Percentiles rank a stretch among this genome's conserved stretches.
Conservation (phyloP, 495 filamentous ascomycete genomes). For the Neurospora sp. region DNA sequence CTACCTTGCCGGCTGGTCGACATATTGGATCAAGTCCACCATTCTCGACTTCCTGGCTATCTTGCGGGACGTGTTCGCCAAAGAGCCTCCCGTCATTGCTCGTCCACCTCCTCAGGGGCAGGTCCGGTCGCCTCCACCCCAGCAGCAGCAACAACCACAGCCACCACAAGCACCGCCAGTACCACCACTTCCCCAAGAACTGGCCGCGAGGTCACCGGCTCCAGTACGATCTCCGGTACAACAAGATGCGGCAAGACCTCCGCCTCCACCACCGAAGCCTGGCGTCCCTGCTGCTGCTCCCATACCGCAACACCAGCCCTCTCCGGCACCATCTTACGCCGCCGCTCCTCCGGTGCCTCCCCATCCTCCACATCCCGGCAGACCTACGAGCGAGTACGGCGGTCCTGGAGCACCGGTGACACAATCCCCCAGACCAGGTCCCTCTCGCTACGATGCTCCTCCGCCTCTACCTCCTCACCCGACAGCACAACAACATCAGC, state of each 20-base stretch:
- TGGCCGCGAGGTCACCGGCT: slow-evolving; percentile 13
- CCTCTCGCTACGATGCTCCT: slow-evolving; percentile 34
- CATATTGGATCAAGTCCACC: slow-evolving; percentile 83
- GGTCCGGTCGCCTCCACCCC: slow-evolving; percentile 9
- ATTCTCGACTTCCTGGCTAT: slow-evolving; percentile 73
- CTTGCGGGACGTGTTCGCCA: slow-evolving; percentile 79
- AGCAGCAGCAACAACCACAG: slow-evolving; percentile 43
- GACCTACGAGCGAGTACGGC: slow-evolving; percentile 20
- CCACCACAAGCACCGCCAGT: slow-evolving; percentile 24
- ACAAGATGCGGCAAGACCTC: slow-evolving; percentile 19
- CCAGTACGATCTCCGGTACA: slow-evolving; percentile 4
- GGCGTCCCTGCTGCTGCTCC: slow-evolving; percentile 16
- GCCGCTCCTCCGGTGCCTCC: slow-evolving; percentile 27
- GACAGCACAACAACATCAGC: slow-evolving; percentile 10
- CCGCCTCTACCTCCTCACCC: slow-evolving; percentile 31
- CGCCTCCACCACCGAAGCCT: slow-evolving; percentile 36
- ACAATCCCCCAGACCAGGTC: slow-evolving; percentile 14
- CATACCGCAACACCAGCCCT: slow-evolving; percentile 15
- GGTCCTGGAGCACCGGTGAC: too few relatives aligned
- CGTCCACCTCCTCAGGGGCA: slow-evolving; percentile 18
- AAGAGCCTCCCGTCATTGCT: slow-evolving; percentile 83
- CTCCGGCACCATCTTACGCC: background rate
- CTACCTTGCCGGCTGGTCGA: slow-evolving; percentile 80
- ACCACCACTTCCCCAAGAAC: slow-evolving; percentile 30
- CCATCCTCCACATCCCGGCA: slow-evolving; percentile 21